Percentiles rank a stretch among this genome's conserved stretches.
Evolutionary conservation across 306 rosid genomes (phyloP).

Genomic region (Acacia crassicarpa): DNA sequence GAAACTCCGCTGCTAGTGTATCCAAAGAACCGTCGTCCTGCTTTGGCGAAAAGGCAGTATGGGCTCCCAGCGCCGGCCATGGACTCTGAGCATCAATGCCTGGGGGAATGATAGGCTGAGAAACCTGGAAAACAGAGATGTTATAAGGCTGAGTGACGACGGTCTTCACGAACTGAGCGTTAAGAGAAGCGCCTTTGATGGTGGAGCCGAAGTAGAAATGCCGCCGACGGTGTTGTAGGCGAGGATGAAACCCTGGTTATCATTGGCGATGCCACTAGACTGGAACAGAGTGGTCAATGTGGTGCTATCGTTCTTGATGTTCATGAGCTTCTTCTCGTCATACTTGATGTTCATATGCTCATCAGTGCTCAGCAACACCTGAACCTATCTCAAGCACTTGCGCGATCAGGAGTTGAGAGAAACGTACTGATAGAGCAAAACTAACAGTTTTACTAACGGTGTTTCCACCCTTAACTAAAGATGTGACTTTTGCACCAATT

Average conservation of each 20-base stretch:
- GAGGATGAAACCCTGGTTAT: conserved; percentile 49
- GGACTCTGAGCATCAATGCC: conserved; percentile 38
- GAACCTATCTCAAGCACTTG: too few species aligned
- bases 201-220: conserved; percentile 53
- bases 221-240: conserved; percentile 40
- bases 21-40: not conserved
- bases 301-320: not conserved
- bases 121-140: conserved; percentile 56
- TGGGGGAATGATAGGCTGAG: conserved; percentile 37
- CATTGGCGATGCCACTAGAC: conserved; percentile 45
- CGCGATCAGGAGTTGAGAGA: too few species aligned
- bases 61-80: not conserved
- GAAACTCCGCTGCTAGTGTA: not conserved
- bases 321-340: conserved; percentile 52
- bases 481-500: too few species aligned
- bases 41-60: not conserved
- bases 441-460: too few species aligned
- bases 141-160: conserved; percentile 48
- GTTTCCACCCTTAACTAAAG: too few species aligned
- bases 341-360: not conserved
- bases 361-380: too few species aligned
- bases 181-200: conserved; percentile 15
- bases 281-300: conserved; percentile 60
- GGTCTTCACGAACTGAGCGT: conserved; percentile 37
- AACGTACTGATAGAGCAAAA: too few species aligned